Percentiles rank a stretch among this genome's conserved stretches.
Evolutionary conservation across 2,329 filamentous ascomycete genomes (phyloP).

Genomic region (Rhinocladiella mackenziei): DNA sequence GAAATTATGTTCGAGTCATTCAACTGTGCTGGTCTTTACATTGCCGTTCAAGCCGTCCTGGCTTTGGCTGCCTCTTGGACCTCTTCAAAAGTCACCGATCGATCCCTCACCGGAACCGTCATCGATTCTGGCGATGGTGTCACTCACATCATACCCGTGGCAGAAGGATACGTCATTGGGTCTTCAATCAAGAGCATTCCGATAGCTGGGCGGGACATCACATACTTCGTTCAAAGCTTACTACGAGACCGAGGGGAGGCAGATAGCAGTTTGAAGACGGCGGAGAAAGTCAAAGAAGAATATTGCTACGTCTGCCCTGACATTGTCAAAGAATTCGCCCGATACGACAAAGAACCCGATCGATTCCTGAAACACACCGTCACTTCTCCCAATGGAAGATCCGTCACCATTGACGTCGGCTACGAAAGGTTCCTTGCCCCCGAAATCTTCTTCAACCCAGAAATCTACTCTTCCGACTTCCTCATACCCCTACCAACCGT

Average conservation of each 20-base stretch:
- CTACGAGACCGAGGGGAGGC: slow-evolving; percentile 94
- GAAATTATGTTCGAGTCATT: slow-evolving; percentile 99
- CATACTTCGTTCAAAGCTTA: slow-evolving; percentile 95
- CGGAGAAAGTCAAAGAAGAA: slow-evolving; percentile 97
- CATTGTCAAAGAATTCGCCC: slow-evolving; percentile 96
- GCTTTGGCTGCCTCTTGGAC: slow-evolving; percentile 98
- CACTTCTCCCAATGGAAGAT: slow-evolving; percentile 76
- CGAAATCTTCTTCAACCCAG: slow-evolving; percentile 99
- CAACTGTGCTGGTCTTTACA: slow-evolving; percentile 98
- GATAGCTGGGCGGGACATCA: slow-evolving; percentile 95
- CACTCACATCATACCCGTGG: slow-evolving; percentile 97
- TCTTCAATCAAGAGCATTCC: slow-evolving; percentile 99
- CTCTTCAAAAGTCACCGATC: slow-evolving; percentile 93
- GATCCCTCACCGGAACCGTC: slow-evolving; percentile 92
- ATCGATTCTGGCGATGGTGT: slow-evolving; percentile 99
- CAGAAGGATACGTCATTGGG: slow-evolving; percentile 97
- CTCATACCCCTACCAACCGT: slow-evolving; percentile 89
- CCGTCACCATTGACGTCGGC: slow-evolving; percentile 83
- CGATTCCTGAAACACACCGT: slow-evolving; percentile 89
- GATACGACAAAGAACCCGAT: slow-evolving; percentile 88
- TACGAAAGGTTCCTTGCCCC: slow-evolving; percentile 98
- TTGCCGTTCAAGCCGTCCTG: slow-evolving; percentile 94
- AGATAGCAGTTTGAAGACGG: slow-evolving; percentile 94
- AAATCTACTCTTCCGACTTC: slow-evolving; percentile 99
- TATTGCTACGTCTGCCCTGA: slow-evolving; percentile 98